Conservation (phyloP, 192 early-diverging fungal genomes). For the Backusella parvicylindrica region DNA sequence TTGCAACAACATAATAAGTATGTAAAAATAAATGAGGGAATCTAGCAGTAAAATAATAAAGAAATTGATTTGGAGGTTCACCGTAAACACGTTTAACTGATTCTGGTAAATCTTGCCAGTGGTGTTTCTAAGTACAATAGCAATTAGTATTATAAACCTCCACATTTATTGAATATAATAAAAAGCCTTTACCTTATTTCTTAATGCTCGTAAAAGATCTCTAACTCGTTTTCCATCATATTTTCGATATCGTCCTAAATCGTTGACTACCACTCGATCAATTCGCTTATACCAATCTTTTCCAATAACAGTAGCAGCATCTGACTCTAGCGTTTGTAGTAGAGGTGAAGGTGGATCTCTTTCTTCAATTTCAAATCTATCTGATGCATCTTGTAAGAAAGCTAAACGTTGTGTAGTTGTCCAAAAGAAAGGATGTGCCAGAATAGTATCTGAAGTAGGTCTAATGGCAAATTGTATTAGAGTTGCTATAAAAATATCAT, state of each 20-base stretch:
- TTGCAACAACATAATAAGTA: slow-evolving; percentile 79
- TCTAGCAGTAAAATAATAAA: slow-evolving; percentile 85
- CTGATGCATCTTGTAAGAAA: slow-evolving; percentile 94
- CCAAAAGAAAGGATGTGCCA: slow-evolving; percentile 98
- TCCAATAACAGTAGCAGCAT: slow-evolving; percentile 58
- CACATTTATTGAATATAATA: background rate
- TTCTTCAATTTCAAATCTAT: slow-evolving; percentile 89
- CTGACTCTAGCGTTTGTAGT: slow-evolving; percentile 62
- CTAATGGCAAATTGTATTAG: slow-evolving; percentile 44
- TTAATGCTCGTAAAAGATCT: slow-evolving; percentile 85
- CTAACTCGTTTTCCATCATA: slow-evolving; percentile 83
- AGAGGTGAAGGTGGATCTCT: slow-evolving; percentile 65
- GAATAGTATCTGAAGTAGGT: slow-evolving; percentile 69
- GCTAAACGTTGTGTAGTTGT: slow-evolving; percentile 72
- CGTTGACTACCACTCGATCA: slow-evolving; percentile 68
- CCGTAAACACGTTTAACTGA: slow-evolving; percentile 77
- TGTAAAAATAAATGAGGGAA: slow-evolving; percentile 90
- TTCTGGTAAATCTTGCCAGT: slow-evolving; percentile 88
- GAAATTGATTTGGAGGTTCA: slow-evolving; percentile 80
- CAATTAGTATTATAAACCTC: background rate
- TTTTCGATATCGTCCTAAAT: slow-evolving; percentile 90
- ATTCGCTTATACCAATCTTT: slow-evolving; percentile 74
- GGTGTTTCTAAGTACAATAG: slow-evolving; percentile 73
- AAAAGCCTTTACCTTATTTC: slow-evolving; percentile 94
- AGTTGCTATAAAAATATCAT: background rate